These are phyloP conservation scores for Neonothopanus nambi DNA, from an alignment of 1,284 basidiomycete genomes.

Conservation along the genomic window DNA sequence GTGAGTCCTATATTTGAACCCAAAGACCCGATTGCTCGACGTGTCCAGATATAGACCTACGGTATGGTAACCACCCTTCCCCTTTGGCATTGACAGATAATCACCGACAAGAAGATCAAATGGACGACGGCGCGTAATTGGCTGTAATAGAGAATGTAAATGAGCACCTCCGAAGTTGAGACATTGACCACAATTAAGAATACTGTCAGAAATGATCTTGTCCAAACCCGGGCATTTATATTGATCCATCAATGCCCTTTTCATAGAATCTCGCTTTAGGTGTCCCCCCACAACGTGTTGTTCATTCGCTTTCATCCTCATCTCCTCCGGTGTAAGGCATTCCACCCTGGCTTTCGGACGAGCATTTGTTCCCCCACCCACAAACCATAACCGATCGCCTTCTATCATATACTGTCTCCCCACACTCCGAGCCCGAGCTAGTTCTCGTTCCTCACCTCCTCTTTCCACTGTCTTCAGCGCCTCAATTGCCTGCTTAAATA, in stretches of 20 bases:
- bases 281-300: constrained; percentile 29
- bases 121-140: constrained; percentile 34
- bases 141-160: constrained; percentile 32
- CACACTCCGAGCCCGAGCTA: constrained; percentile 26
- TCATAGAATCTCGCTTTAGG: constrained; percentile 29
- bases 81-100: constrained; percentile 32
- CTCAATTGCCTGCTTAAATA: constrained; percentile 15
- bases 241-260: constrained; percentile 25
- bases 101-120: constrained; percentile 36
- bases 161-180: constrained; percentile 27
- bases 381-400: constrained; percentile 32
- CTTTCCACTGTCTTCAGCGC: neutral
- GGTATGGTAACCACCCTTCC: constrained; percentile 31
- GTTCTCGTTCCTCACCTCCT: neutral
- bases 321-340: constrained; percentile 18
- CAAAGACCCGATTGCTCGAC: constrained; percentile 30
- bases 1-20: constrained; percentile 22
- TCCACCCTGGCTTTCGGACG: constrained; percentile 20
- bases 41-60: constrained; percentile 29
- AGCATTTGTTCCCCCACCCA: constrained; percentile 18
- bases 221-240: constrained; percentile 31
- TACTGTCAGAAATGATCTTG: constrained; percentile 27
- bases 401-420: constrained; percentile 31
- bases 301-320: constrained; percentile 7
- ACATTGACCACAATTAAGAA: constrained; percentile 30